Base-by-base conservation (phyloP, 495 filamentous ascomycete species). In the Lasiosphaeria miniovina region DNA sequence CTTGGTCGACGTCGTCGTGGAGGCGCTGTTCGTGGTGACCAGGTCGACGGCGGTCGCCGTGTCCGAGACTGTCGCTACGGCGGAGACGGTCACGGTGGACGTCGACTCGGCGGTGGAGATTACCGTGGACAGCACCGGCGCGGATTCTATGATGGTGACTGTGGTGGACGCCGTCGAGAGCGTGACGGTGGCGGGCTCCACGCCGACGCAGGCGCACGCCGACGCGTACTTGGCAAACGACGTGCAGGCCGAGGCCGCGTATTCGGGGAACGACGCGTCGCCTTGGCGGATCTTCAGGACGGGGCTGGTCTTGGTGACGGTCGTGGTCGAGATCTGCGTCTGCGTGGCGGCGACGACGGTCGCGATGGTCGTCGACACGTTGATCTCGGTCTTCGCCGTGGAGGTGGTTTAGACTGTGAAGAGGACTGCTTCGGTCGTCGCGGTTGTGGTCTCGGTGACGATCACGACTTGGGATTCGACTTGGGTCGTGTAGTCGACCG, bases 221-320 rank as follows among this genome's bases (percentile, higher is more conserved):
- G 52, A 57, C 17, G 32, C 52, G 60, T 65, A 65, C 51, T 61
- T 62, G n/a, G 38, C 51, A n/a, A 49, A 65, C 6, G 54, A 58
- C 34, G 41, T 43, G 55, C 63, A 65, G 45, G 45, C 59, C 50
- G 31, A 49, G 17, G 45, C 15, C 11, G 62, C 62, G 17, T 65
- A 65, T 8, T 14, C 45, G 8, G 63, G 63, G 36, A 58, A 36
- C 11, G n/a, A 9, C 9, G 48, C 15, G 6, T 55, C 49, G 8
- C 31, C 34, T 36, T 58, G 15, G 48, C 46, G 33, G 48, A 51
- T 35, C 48, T 56, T 38, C 41, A 56, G 34, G 43, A 6, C 34
- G 12, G 48, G 11, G 45, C 49, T 51, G 4, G 54, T 49, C 34
- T 34, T 14, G 51, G 32, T 46, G 52, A 46, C 4, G 5, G 57